phyloP scores from a whole-genome alignment of 805 yeast species.

The Hagleromyces aurorensis region DNA sequence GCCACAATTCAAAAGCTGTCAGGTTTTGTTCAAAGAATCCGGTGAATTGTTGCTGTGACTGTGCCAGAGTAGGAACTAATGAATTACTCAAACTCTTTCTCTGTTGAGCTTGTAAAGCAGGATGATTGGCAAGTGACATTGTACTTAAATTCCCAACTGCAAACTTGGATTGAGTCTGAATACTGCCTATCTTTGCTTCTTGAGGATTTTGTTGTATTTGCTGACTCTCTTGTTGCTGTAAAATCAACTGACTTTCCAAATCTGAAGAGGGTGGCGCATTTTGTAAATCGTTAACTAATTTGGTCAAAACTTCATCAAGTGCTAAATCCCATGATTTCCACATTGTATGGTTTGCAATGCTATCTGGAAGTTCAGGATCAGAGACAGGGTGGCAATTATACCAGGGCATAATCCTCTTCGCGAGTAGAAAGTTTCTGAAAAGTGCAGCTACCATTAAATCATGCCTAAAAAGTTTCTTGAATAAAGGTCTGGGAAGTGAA shows the following conservation, averaged over 20 bases:
- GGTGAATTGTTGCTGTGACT: constrained; percentile 63
- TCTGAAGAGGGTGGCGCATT: constrained; percentile 29
- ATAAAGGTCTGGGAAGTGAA: constrained; percentile 74
- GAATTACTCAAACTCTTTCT: constrained; percentile 8
- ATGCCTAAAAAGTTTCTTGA: constrained; percentile 86
- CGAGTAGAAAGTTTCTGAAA: constrained; percentile 84
- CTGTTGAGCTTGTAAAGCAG: constrained; percentile 10
- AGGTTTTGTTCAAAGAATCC: constrained; percentile 93
- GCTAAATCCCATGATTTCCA: constrained; percentile 99
- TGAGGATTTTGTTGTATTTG: constrained; percentile 14
- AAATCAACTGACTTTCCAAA: constrained; percentile 19
- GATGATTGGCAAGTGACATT: constrained; percentile 30
- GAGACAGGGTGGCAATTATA: constrained; percentile 91
- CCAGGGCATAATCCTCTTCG: constrained; percentile 89
- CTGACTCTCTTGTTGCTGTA: constrained; percentile 21
- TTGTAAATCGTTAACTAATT: constrained; percentile 42
- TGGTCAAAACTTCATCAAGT: constrained; percentile 83
- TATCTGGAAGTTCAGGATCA: constrained; percentile 85
- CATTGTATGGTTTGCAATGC: constrained; percentile 74
- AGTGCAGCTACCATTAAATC: constrained; percentile 95
- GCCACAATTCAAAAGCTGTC: constrained; percentile 95
- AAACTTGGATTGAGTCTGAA: constrained; percentile 25
- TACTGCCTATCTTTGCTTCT: constrained; percentile 17
- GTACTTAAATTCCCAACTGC: constrained; percentile 31
- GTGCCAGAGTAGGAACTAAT: no score